Evolutionary conservation across 768 basidiomycete genomes (phyloP), one percentile per base, ranked within the genome.

Genomic region (Boletales sp.): DNA sequence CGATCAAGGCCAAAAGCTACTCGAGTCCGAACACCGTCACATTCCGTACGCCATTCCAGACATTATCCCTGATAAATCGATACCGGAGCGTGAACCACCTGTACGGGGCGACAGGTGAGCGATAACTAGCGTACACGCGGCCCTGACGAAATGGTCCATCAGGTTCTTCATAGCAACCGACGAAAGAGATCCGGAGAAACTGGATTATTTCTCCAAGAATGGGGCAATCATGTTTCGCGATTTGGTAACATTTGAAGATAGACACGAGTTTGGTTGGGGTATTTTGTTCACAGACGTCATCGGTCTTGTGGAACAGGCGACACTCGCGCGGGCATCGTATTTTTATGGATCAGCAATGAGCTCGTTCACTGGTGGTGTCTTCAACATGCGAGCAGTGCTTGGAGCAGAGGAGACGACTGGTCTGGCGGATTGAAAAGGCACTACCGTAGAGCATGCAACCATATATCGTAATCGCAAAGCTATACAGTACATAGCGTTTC

Each of bases 311-410:
- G 73, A 75, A 53, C 74, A 70, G 60, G 64, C 64, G 21, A 57
- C 72, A 27, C 60, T 74, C n/a, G 60, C 65, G 5, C 58, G 64
- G 10, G 58, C 64, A 10, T 62, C 64, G 1, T 74, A 65, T 50
- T 76, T 75, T 52, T 70, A 74, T 10, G 73, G 67, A 11, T 63
- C 70, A 15, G 65, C 59, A 5, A 60, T 70, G 61, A 70, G 68
- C 51, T 71, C 71, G n/a, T 62, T 75, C 29, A 70, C 67, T 0
- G 72, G 73, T 21, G 71, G 70, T 1, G 66, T 73, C 36, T 59
- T 66, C 15, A 74, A 74, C 40, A 63, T 72, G 61, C 64, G 72
- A 27, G 67, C 70, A 4, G 61, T 58, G 8, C 59, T 65, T 17
- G 71, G 73, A 13, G 63, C 64, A 11, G 72, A 73, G 37, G 60